These are phyloP conservation scores for Tulasnella sp. DNA, from an alignment of 768 basidiomycete genomes.

Conservation along the genomic window DNA sequence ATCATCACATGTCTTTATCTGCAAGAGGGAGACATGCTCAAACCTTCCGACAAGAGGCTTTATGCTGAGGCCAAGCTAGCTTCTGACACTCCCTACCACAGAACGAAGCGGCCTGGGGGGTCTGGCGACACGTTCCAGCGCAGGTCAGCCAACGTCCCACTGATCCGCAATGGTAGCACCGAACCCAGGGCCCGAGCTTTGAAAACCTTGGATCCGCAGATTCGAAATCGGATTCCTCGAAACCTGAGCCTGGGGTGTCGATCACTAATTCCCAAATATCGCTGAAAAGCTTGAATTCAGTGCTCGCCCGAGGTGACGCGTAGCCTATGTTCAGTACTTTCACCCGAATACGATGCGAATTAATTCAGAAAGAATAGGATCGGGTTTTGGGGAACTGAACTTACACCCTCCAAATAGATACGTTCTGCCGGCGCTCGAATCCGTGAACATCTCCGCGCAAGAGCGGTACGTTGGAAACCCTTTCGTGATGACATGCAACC, in stretches of 20 bases:
- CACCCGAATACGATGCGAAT: neutral
- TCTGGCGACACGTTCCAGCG: conserved; percentile 29
- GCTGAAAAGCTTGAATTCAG: conserved; percentile 43
- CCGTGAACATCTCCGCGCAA: conserved; percentile 44
- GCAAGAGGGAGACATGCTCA: neutral
- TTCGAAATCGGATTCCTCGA: conserved; percentile 47
- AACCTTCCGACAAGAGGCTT: neutral
- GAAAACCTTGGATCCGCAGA: conserved; percentile 47
- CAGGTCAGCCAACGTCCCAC: conserved; percentile 50
- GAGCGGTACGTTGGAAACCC: conserved; percentile 52
- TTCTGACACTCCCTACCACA: neutral
- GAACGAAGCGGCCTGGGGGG: neutral
- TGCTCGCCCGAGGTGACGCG: conserved; percentile 43
- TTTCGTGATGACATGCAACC: conserved; percentile 49
- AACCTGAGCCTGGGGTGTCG: conserved; percentile 46
- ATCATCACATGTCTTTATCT: neutral
- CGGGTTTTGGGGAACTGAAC: neutral
- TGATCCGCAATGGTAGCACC: conserved; percentile 48
- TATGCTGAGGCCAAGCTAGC: neutral
- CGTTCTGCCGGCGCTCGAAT: conserved; percentile 46
- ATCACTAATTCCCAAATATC: conserved; percentile 50
- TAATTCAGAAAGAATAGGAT: neutral
- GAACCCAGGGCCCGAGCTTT: conserved; percentile 48
- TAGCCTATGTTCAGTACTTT: conserved; percentile 46
- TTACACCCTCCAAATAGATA: conserved; percentile 49